Base-by-base conservation (phyloP, 2,329 filamentous ascomycete genomes). In the Colletotrichum sansevieriae region DNA sequence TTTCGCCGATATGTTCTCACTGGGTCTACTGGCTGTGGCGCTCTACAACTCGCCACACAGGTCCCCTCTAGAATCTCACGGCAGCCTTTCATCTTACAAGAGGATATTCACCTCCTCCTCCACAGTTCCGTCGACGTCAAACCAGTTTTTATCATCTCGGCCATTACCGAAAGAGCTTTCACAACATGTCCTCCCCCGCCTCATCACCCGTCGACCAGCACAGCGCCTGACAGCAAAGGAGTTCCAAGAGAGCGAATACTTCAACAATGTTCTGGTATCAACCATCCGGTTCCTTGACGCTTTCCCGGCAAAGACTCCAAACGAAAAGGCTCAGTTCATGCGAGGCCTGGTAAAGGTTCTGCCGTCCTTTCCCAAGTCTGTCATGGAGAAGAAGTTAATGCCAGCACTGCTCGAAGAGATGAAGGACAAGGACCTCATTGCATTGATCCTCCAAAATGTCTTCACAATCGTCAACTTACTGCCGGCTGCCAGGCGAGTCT, bases 211-310 rank as follows among this genome's bases (percentile, higher is more conserved):
- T 71, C 86, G 94, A 63, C 94, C 96, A 3, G 94, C 94, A 3
- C 93, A 97, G 77, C 89, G 96, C 51, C 88, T 98, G 83, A 94
- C 90, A 29, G 94, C 95, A 4, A 90, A 88, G 62, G 95, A 97
- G 74, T 98, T 99, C 73, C 96, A 99, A 76, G 90, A 98, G 78
- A 97, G 94, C 75, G 91, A 93, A 72, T 99, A 97, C 77, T 99
- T 99, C 77, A 94, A 99, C 80, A 99, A 98, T 75, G 93, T 98
- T 52, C 85, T 99, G 4, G 94, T 99, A 22, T 97, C 95, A 0
- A 98, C 96, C 0, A 97, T 99, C 71, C 92, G 96, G 12, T 99
- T 99, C 76, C 83, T 99, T 29, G 96, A 99, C 74, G 88, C 91
- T 0, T 89, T 99, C 68, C 95, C 96, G 0, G 93, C 93, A 39